phyloP scores from a whole-genome alignment of 176 grass and related monocot species.

The Oryza glaberrima region DNA sequence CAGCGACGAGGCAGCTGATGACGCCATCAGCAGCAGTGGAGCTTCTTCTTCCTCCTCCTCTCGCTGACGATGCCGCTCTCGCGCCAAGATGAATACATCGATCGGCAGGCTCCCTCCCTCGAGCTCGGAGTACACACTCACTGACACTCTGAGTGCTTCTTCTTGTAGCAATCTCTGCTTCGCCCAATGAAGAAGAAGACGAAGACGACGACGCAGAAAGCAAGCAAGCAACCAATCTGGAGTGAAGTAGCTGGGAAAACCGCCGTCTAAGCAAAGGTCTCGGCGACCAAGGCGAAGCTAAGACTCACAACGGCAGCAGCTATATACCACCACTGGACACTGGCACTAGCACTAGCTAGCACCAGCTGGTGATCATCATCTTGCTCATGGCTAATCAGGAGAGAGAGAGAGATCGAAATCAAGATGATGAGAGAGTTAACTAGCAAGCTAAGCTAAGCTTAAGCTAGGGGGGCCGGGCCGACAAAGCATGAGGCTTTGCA shows the following conservation, averaged over 20 bases:
- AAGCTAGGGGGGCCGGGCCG: slow-evolving; percentile 32
- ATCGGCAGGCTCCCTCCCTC: slow-evolving; percentile 18
- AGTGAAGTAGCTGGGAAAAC: slow-evolving; percentile 29
- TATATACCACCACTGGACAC: slow-evolving; percentile 28
- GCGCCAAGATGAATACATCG: slow-evolving; percentile 59
- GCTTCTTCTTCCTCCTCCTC: slow-evolving; percentile 13
- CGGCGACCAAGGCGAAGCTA: slow-evolving; percentile 48
- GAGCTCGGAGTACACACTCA: background rate
- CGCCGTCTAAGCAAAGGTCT: slow-evolving; percentile 71
- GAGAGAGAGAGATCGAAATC: background rate
- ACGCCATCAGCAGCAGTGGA: slow-evolving; percentile 39
- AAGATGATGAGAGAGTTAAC: background rate
- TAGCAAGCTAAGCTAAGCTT: background rate
- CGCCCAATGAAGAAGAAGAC: slow-evolving; percentile 25
- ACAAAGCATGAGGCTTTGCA: slow-evolving; percentile 91
- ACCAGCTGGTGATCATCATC: background rate
- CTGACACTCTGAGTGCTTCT: too few relatives aligned
- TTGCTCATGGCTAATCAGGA: background rate
- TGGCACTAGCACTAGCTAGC: too few relatives aligned
- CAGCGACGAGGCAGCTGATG: background rate
- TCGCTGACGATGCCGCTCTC: slow-evolving; percentile 4
- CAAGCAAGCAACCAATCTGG: background rate
- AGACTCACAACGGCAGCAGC: background rate
- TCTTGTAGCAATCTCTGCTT: slow-evolving; percentile 17
- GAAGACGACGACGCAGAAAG: background rate